These are phyloP conservation scores for Coemansia nantahalensis DNA, from an alignment of 192 early-diverging fungal genomes.

Conservation along the genomic window DNA sequence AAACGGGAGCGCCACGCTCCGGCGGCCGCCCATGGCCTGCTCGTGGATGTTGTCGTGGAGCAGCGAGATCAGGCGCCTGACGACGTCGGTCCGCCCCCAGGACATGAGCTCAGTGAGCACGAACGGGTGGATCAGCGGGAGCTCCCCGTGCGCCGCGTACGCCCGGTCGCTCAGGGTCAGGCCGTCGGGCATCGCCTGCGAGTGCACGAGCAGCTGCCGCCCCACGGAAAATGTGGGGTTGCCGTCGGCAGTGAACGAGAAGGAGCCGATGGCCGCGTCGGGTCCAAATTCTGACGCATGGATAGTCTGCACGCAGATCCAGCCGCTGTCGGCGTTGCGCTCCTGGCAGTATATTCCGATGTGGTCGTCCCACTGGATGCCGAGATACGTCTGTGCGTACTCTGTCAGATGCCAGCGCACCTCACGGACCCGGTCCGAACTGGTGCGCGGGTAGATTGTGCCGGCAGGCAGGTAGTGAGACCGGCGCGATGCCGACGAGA, in stretches of 20 bases:
- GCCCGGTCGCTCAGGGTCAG: constrained; percentile 25
- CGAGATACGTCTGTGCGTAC: constrained; percentile 51
- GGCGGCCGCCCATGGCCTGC: constrained; percentile 16
- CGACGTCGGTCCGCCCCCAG: constrained; percentile 43
- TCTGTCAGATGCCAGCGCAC: constrained; percentile 53
- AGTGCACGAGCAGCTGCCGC: constrained; percentile 26
- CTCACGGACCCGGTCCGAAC: constrained; percentile 39
- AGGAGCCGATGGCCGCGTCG: constrained; percentile 36
- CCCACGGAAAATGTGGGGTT: constrained; percentile 48
- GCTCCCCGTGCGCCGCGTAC: constrained; percentile 47
- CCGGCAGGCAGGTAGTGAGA: constrained; percentile 53
- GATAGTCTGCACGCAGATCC: constrained; percentile 35
- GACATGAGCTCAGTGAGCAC: constrained; percentile 50
- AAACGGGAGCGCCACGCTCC: constrained; percentile 20
- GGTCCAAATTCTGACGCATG: constrained; percentile 31
- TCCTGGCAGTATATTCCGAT: constrained; percentile 52
- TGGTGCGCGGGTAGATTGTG: constrained; percentile 41
- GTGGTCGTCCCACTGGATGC: constrained; percentile 48
- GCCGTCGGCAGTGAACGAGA: constrained; percentile 49
- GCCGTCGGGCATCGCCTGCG: constrained; percentile 17
- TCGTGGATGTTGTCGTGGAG: constrained; percentile 47
- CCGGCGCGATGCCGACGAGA: constrained; percentile 51
- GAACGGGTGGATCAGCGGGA: constrained; percentile 44
- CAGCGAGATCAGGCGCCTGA: constrained; percentile 27
- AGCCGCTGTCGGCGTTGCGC: constrained; percentile 41